Percentiles rank a stretch among this genome's conserved stretches.
Evolutionary conservation across 2,329 filamentous ascomycete species (phyloP).

Genomic region (Aspergillus hortae): DNA sequence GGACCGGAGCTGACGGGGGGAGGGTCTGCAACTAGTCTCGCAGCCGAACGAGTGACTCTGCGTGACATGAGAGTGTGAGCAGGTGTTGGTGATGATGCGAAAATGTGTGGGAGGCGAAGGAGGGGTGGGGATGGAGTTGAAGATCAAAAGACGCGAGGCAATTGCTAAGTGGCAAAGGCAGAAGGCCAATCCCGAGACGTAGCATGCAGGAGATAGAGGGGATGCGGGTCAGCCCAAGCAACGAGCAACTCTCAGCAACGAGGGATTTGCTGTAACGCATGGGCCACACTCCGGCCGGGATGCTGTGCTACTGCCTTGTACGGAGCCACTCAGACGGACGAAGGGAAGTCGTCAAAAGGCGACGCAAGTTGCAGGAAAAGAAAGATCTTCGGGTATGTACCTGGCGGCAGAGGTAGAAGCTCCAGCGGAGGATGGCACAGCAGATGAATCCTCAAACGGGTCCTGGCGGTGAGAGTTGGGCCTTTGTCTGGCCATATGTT

Average conservation of each 20-base stretch:
- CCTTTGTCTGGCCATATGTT: constrained; percentile 48
- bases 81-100: constrained; percentile 17
- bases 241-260: constrained; percentile 1
- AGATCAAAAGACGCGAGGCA: not conserved
- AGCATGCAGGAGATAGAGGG: not conserved
- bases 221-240: not conserved
- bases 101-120: not conserved
- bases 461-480: constrained; percentile 42
- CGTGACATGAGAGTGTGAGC: constrained; percentile 76
- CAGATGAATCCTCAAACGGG: constrained; percentile 38
- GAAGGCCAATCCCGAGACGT: not conserved
- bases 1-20: constrained; percentile 40
- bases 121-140: not conserved
- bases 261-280: too few relatives aligned
- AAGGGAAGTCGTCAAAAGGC: constrained; percentile 1
- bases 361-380: constrained; percentile 14
- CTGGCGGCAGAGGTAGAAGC: constrained; percentile 29
- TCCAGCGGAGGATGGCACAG: constrained; percentile 21
- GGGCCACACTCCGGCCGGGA: not conserved
- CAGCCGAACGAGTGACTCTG: constrained; percentile 94
- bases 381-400: constrained; percentile 28
- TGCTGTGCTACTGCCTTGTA: not conserved
- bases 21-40: constrained; percentile 75
- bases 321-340: constrained; percentile 1
- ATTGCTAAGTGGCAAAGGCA: not conserved